phyloP scores from a whole-genome alignment of 768 basidiomycete genomes.

The Asterophora parasitica region DNA sequence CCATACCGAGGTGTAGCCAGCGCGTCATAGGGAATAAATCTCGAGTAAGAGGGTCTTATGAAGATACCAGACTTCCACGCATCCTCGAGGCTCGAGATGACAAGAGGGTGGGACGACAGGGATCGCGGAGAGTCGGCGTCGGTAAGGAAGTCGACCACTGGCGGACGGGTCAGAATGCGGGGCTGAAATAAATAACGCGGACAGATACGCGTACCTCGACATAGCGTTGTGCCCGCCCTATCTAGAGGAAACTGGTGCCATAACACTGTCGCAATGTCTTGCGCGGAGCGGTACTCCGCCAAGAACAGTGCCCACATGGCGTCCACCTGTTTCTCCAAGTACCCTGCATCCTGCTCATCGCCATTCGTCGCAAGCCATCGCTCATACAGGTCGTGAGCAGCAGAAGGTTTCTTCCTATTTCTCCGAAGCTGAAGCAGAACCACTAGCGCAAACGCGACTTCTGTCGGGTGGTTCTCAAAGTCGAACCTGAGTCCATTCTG shows the following conservation, averaged over 20 bases:
- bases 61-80: conserved; percentile 34
- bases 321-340: conserved; percentile 29
- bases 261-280: conserved; percentile 42
- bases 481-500: conserved; percentile 10
- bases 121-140: conserved; percentile 26
- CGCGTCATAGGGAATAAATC: conserved; percentile 28
- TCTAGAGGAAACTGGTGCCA: conserved; percentile 42
- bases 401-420: conserved; percentile 14
- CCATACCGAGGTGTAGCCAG: conserved; percentile 43
- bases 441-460: conserved; percentile 26
- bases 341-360: conserved; percentile 19
- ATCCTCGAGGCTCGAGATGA: conserved; percentile 32
- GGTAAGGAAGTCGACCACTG: conserved; percentile 41
- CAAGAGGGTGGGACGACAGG: conserved; percentile 37
- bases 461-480: conserved; percentile 13
- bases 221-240: conserved; percentile 14
- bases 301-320: conserved; percentile 41
- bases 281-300: conserved; percentile 29
- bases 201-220: conserved; percentile 33
- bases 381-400: conserved; percentile 35
- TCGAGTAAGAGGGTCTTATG: neutral
- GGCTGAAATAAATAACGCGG: no score
- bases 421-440: conserved; percentile 32
- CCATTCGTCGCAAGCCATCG: conserved; percentile 32
- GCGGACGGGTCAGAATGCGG: conserved; percentile 1